Conservation (phyloP, 768 basidiomycete genomes). For the Suillus alpinus region DNA sequence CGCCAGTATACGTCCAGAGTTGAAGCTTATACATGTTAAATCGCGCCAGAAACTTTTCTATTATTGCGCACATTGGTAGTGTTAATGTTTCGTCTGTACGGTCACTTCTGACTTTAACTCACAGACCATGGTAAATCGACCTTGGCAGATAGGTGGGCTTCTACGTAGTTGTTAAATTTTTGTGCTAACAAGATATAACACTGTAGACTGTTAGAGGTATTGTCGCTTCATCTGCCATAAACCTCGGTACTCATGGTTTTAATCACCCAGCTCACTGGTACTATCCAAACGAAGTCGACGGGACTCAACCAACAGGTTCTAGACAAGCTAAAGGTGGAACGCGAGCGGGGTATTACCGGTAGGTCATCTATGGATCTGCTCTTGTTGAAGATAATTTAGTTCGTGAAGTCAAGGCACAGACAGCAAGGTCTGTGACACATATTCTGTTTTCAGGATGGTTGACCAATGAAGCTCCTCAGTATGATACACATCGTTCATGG, state of each 20-base stretch:
- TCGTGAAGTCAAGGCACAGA: slow-evolving; percentile 86
- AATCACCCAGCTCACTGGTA: slow-evolving; percentile 72
- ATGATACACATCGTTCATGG: slow-evolving; percentile 71
- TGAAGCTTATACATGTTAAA: not conserved
- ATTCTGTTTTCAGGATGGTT: slow-evolving; percentile 1
- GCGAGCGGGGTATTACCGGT: slow-evolving; percentile 96
- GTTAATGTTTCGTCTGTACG: not conserved
- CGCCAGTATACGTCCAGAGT: not conserved
- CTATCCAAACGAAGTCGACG: slow-evolving; percentile 63
- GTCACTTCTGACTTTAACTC: slow-evolving; percentile 9
- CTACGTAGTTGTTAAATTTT: not conserved
- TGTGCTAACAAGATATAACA: slow-evolving; percentile 6
- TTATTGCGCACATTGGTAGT: slow-evolving; percentile 92
- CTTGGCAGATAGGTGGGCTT: slow-evolving; percentile 74
- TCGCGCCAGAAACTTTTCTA: slow-evolving; percentile 77
- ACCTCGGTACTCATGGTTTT: not conserved
- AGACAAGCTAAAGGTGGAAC: slow-evolving; percentile 94
- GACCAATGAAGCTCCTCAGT: slow-evolving; percentile 35
- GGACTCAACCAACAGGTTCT: slow-evolving; percentile 82
- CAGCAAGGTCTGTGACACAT: slow-evolving; percentile 60
- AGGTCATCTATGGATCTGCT: slow-evolving; percentile 12
- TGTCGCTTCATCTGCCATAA: not conserved
- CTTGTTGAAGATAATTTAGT: slow-evolving; percentile 6
- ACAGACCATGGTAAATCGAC: slow-evolving; percentile 95
- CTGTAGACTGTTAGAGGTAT: slow-evolving; percentile 72